These are phyloP conservation scores for Staphylotrichum tortipilum DNA, from an alignment of 495 filamentous ascomycete species.

Conservation along the genomic window DNA sequence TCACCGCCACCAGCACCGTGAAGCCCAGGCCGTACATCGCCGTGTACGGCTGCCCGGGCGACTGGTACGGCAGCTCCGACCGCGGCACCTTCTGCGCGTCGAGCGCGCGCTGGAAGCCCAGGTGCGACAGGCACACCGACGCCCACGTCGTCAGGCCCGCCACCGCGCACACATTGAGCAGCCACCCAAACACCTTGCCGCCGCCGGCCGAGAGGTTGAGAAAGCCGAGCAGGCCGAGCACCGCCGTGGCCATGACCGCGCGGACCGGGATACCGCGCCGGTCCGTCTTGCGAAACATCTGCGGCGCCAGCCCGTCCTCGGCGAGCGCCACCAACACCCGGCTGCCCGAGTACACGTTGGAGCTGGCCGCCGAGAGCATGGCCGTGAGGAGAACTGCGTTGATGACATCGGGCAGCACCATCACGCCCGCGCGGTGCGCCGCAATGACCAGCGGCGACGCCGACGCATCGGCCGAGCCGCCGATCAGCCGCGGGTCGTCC, in stretches of 20 bases:
- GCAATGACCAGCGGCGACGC: conserved; percentile 67
- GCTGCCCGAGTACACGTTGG: conserved; percentile 52
- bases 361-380: conserved; percentile 48
- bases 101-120: conserved; percentile 54
- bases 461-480: conserved; percentile 41
- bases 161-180: conserved; percentile 53
- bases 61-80: conserved; percentile 46
- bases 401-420: conserved; percentile 59
- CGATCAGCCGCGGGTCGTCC: conserved; percentile 41
- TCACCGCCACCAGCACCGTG: conserved; percentile 55
- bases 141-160: conserved; percentile 63
- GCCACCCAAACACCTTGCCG: conserved; percentile 48
- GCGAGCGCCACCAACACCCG: conserved; percentile 58
- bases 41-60: conserved; percentile 50
- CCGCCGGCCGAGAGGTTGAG: conserved; percentile 44
- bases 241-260: conserved; percentile 33
- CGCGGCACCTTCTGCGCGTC: conserved; percentile 49
- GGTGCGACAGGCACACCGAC: conserved; percentile 49
- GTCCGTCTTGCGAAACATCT: conserved; percentile 33
- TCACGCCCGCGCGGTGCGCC: conserved; percentile 54
- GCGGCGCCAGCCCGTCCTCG: conserved; percentile 52
- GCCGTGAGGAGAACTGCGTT: conserved; percentile 62
- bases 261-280: conserved; percentile 35
- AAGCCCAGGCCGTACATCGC: conserved; percentile 55
- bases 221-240: conserved; percentile 45